Base-by-base conservation (phyloP, 2,329 filamentous ascomycete genomes). In the Nothopassalora personata region DNA sequence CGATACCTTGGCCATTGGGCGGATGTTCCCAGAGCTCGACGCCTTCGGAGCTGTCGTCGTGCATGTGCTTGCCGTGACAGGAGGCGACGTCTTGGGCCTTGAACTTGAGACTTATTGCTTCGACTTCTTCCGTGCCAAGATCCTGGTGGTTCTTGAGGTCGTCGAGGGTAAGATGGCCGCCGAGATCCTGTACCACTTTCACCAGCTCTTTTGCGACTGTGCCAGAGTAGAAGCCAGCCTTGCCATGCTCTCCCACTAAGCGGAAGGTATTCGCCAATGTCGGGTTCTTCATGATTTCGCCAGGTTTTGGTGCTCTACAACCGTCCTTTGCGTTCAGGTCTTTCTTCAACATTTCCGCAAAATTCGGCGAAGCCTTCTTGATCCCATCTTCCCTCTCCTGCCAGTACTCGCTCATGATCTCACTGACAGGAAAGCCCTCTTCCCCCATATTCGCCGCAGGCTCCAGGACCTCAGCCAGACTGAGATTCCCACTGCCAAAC, bases 21-120 rank as follows among this genome's bases (percentile, higher is more conserved):
- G 93, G 92, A 71, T 97, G 93, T 71, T 99, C 94, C 93, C 93
- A 97, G 0, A 99, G 79, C 70, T 96, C 86, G 46, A 97, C 82
- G 9, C 86, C 85, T 11, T 78, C 74, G 53, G 80, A 77, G 18
- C 78, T 69, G 39, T 74, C 70, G 34, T 75, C 76, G 39, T 79
- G 73, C 69, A 78, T 76, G 54, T 76, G 76, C 43, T 75, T 63
- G 8, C 71, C 72, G 43, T 81, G 79, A 0, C 72, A 75, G 54
- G 80, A 75, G 1, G 72, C 77, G 23, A 85, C 91, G 88, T 8
- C 88, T 87, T 72, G 70, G 7, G 61, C 64, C 36, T 62, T 61
- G 64, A 72, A 70, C 55, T 68, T 85, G 53, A 97, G 80, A 0
- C 89, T 92, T 65, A 97, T 94, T 15, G 94, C 85, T 28, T 93